A percentile compares a stretch with the other conserved stretches of the same genome.
phyloP scores from a whole-genome alignment of 805 yeast genomes.

The Wickerhamomyces chaumierensis region DNA sequence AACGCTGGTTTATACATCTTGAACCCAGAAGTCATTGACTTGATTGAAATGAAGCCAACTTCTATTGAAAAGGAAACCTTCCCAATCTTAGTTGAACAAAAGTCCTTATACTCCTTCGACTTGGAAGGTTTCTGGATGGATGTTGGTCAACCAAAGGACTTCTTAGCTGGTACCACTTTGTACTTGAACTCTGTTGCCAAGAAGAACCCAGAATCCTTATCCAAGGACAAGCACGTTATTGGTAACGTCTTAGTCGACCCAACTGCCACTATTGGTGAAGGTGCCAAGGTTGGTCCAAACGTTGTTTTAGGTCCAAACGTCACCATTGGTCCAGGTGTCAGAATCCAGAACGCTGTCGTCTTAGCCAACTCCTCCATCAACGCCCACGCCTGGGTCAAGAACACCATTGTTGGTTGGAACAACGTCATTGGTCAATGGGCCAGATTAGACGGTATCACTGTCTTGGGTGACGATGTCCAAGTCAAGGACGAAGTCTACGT shows the following conservation, averaged over 20 bases:
- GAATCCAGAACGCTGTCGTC: constrained; percentile 91
- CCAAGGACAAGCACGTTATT: constrained; percentile 55
- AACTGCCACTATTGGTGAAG: constrained; percentile 83
- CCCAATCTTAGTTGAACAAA: constrained; percentile 89
- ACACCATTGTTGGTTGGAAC: constrained; percentile 98
- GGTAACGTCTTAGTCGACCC: constrained; percentile 93
- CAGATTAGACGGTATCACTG: constrained; percentile 94
- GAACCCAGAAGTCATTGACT: constrained; percentile 94
- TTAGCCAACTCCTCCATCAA: constrained; percentile 83
- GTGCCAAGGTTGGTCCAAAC: constrained; percentile 95
- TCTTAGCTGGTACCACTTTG: constrained; percentile 88
- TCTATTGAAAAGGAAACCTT: constrained; percentile 99
- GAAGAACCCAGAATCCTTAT: constrained; percentile 63
- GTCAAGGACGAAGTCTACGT: constrained; percentile 97
- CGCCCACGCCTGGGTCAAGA: constrained; percentile 96
- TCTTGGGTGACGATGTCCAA: constrained; percentile 97
- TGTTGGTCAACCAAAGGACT: constrained; percentile 99
- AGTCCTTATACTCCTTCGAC: constrained; percentile 86
- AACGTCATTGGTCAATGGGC: constrained; percentile 98
- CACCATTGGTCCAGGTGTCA: constrained; percentile 94
- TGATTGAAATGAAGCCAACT: constrained; percentile 96
- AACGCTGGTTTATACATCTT: constrained; percentile 98
- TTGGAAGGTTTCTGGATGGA: constrained; percentile 99
- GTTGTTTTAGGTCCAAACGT: constrained; percentile 97
- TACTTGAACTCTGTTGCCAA: constrained; percentile 81